Conservation (phyloP, 345 rosid genomes). For the Trapa bicornis region DNA sequence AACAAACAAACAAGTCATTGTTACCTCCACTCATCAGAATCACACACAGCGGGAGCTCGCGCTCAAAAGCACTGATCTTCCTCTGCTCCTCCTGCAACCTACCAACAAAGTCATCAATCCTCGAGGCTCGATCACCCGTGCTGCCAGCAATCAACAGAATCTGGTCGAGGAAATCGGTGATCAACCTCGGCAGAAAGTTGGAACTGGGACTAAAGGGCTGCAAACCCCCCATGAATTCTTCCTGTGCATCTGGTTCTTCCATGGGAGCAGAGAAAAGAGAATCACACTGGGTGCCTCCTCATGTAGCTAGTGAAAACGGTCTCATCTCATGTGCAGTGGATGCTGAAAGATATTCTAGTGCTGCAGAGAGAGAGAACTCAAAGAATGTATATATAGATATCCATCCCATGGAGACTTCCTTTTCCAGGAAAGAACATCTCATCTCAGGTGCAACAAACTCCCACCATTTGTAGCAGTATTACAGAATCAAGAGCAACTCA, state of each 20-base stretch:
- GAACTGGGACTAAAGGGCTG: slow-evolving; percentile 44
- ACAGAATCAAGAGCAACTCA: too few relatives aligned
- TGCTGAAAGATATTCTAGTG: too few relatives aligned
- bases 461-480: too few relatives aligned
- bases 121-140: slow-evolving; percentile 28
- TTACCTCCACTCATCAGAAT: slow-evolving; percentile 66
- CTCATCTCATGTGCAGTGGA: not conserved
- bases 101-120: slow-evolving; percentile 38
- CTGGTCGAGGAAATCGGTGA: slow-evolving; percentile 39
- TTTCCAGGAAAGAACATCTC: too few relatives aligned
- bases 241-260: not conserved
- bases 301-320: not conserved
- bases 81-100: slow-evolving; percentile 61
- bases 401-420: too few relatives aligned
- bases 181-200: slow-evolving; percentile 34
- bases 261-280: not conserved
- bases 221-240: slow-evolving; percentile 20
- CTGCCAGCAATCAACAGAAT: slow-evolving; percentile 34
- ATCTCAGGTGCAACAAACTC: too few relatives aligned
- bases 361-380: too few relatives aligned
- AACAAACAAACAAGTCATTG: not conserved
- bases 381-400: too few relatives aligned
- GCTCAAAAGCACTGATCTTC: slow-evolving; percentile 67
- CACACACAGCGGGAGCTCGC: slow-evolving; percentile 81
- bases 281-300: not conserved